phyloP scores from a whole-genome alignment of 495 filamentous ascomycete species.

The Neurospora cerealis region DNA sequence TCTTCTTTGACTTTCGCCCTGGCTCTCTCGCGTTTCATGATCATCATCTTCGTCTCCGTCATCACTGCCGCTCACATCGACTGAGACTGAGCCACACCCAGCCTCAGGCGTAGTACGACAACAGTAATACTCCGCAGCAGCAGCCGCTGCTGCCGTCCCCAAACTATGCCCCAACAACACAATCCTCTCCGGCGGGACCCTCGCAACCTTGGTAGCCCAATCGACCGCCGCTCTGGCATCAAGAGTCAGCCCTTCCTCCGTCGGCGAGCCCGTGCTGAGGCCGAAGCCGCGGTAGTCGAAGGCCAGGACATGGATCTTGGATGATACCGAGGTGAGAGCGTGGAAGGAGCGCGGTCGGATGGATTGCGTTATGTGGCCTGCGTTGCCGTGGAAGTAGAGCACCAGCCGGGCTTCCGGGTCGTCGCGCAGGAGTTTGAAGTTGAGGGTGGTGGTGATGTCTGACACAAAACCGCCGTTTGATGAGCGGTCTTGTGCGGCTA shows the following conservation, averaged over 20 bases:
- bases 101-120: not conserved
- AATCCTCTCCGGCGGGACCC: constrained; percentile 60
- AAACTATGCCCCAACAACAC: constrained; percentile 81
- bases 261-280: constrained; percentile 65
- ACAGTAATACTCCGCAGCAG: constrained; percentile 55
- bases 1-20: constrained; percentile 1
- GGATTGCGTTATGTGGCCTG: constrained; percentile 55
- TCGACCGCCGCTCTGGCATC: constrained; percentile 65
- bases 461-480: constrained; percentile 29
- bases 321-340: constrained; percentile 46
- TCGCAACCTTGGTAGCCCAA: constrained; percentile 56
- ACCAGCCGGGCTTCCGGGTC: constrained; percentile 52
- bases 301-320: constrained; percentile 46
- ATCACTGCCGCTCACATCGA: no score
- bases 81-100: not conserved
- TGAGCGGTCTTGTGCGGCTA: constrained; percentile 34
- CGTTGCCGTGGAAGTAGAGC: constrained; percentile 51
- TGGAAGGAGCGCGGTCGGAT: constrained; percentile 54
- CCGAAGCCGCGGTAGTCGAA: constrained; percentile 92
- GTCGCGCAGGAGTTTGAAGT: constrained; percentile 51
- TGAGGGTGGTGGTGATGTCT: constrained; percentile 44
- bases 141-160: constrained; percentile 74
- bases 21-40: no score
- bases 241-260: constrained; percentile 70
- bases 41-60: no score